Percentiles rank a stretch among this genome's conserved stretches.
Conservation (phyloP, 2,329 filamentous ascomycete genomes). For the Macrophomina phaseolina region DNA sequence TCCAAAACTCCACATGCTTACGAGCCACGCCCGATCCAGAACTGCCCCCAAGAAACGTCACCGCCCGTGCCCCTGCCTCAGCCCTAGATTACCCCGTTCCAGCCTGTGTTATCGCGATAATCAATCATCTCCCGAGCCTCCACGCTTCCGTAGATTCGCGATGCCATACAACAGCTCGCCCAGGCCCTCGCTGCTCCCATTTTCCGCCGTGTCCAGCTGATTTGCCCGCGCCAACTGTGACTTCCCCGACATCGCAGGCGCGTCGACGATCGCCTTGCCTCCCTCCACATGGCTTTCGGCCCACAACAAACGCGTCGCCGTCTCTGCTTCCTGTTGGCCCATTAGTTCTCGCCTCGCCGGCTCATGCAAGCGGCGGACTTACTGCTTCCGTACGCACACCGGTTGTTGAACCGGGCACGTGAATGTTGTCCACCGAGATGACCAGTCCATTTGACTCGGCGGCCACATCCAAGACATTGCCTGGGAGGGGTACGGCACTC, state of each 20-base stretch:
- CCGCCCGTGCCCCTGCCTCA: constrained; percentile 8
- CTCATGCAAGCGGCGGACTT: constrained; percentile 28
- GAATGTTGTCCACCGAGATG: constrained; percentile 61
- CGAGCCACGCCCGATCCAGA: constrained; percentile 22
- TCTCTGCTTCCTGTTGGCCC: constrained; percentile 8
- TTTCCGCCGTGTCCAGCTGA: constrained; percentile 33
- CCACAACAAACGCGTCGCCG: constrained; percentile 6
- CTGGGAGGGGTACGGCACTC: constrained; percentile 58
- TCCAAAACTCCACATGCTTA: constrained; percentile 22
- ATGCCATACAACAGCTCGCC: constrained; percentile 54
- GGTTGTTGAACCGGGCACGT: constrained; percentile 57
- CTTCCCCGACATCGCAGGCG: constrained; percentile 13
- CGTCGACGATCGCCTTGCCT: not conserved
- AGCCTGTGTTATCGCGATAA: constrained; percentile 14
- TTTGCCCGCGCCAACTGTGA: constrained; percentile 30
- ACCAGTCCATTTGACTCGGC: constrained; percentile 37
- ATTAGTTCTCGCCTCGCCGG: constrained; percentile 19
- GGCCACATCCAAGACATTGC: constrained; percentile 69
- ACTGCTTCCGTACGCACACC: constrained; percentile 41
- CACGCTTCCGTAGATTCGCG: constrained; percentile 57
- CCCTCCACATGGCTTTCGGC: not conserved
- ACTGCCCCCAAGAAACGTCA: constrained; percentile 12
- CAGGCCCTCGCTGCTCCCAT: constrained; percentile 25
- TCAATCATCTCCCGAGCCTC: constrained; percentile 44
- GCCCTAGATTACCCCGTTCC: constrained; percentile 20